Base-by-base conservation (phyloP, 2,329 filamentous ascomycete genomes). In the Decorospora gaudefroyi region DNA sequence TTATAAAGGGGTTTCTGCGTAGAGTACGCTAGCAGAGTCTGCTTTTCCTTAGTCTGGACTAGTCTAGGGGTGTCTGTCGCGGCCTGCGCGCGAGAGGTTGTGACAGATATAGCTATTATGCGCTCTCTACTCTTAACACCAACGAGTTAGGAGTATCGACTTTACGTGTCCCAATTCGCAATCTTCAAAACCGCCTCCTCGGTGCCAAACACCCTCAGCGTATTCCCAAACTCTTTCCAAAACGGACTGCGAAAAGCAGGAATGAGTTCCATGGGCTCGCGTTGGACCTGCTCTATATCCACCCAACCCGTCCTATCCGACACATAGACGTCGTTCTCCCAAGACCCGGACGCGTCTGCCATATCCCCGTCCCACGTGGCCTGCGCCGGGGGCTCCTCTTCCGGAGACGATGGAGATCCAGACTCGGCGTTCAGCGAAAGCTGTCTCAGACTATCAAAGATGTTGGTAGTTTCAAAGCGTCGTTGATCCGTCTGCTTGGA, bases 141-240 rank as follows among this genome's bases (percentile, higher is more conserved):
- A n/a, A n/a, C n/a, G n/a, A n/a, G n/a, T n/a, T n/a, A n/a, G n/a
- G n/a, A n/a, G n/a, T n/a, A n/a, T n/a, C n/a, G n/a, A n/a, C 21
- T 28, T 34, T 22, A 35, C 13, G 27, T 11, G 15, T 35, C 38
- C 64, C 62, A 66, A 0, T 53, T 46, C 10, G 54, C 56, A 18
- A 67, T 54, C 28, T 51, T 57, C 17, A 67, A 42, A 4, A 66
- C 55, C 7, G 50, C 72, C 62, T 85, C 81, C 32, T 74, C 58
- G 0, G 81, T 84, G 2, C 81, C 82, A 68, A 83, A 85, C 1
- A 83, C 76, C 26, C 82, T 71, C 42, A 85, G 60, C 51, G 76
- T 80, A 53, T 85, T 85, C 1, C 78, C 78, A 60, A 83, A 83
- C 7, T 76, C 62, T 3, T 67, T 57, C 82, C 82, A 85, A 57